These are phyloP conservation scores for Dianthus caryophyllus DNA, from an alignment of 148 eudicot species.

Conservation along the genomic window DNA sequence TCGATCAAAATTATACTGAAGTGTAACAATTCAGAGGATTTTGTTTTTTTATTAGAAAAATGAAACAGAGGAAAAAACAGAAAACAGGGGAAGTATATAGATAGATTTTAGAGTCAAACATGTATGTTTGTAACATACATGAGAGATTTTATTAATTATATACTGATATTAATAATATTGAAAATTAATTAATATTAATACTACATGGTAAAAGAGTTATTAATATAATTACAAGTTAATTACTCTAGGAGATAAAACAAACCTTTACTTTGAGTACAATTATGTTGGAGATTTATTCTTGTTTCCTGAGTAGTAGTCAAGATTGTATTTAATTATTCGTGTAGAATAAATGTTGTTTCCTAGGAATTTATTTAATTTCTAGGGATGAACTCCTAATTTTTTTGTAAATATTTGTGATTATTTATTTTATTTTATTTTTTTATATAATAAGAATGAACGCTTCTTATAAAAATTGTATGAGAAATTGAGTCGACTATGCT, in stretches of 20 bases:
- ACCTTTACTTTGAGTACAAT: too few relatives aligned
- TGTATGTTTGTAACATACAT: slow-evolving; percentile 10
- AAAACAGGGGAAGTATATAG: not conserved
- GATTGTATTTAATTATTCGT: not conserved
- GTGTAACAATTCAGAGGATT: not conserved
- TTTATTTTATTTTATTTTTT: too few relatives aligned
- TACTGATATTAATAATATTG: too few relatives aligned
- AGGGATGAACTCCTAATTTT: not conserved
- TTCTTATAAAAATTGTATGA: too few relatives aligned
- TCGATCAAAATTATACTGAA: not conserved
- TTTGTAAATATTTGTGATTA: too few relatives aligned
- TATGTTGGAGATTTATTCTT: too few relatives aligned
- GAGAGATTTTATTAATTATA: slow-evolving; percentile 4
- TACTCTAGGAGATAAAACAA: too few relatives aligned
- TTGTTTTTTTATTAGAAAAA: not conserved
- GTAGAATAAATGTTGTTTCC: slow-evolving; percentile 1
- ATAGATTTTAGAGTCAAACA: slow-evolving; percentile 23
- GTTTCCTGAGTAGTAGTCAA: too few relatives aligned
- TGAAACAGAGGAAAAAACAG: not conserved
- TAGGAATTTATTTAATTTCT: not conserved
- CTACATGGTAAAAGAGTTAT: slow-evolving; percentile 3
- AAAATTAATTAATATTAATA: too few relatives aligned
- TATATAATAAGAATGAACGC: too few relatives aligned
- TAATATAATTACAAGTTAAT: too few relatives aligned
- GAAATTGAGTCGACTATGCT: too few relatives aligned